These are phyloP conservation scores for Lasiodiplodia hormozganensis DNA, from an alignment of 2,329 filamentous ascomycete species.

Conservation along the genomic window DNA sequence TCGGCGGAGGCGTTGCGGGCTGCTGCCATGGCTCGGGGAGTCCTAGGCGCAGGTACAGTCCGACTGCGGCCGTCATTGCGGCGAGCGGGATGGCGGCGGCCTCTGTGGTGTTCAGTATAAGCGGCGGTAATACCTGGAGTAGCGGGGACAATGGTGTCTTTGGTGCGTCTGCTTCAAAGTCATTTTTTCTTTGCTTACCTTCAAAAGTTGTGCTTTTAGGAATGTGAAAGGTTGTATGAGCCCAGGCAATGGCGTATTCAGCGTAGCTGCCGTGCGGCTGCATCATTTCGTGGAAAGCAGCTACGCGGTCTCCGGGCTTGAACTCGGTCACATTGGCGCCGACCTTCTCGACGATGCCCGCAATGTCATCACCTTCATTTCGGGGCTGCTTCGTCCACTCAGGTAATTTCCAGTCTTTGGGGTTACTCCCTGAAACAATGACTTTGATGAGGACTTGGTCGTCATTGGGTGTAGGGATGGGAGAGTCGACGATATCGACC, in stretches of 20 bases:
- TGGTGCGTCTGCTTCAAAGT: background rate
- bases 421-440: slow-evolving; percentile 32
- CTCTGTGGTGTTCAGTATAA: slow-evolving; percentile 40
- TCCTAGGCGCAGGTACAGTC: slow-evolving; percentile 55
- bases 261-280: slow-evolving; percentile 47
- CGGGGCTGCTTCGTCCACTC: background rate
- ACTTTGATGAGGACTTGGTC: slow-evolving; percentile 37
- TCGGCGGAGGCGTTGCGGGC: slow-evolving; percentile 37
- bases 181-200: background rate
- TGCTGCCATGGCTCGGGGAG: slow-evolving; percentile 57
- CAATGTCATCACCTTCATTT: slow-evolving; percentile 34
- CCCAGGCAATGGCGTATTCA: slow-evolving; percentile 53
- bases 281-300: slow-evolving; percentile 46
- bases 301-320: slow-evolving; percentile 34
- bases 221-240: slow-evolving; percentile 53
- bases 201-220: slow-evolving; percentile 47
- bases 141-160: background rate
- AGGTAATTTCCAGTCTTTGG: slow-evolving; percentile 32
- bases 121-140: slow-evolving; percentile 28
- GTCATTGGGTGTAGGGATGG: slow-evolving; percentile 41
- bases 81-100: slow-evolving; percentile 63
- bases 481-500: slow-evolving; percentile 47
- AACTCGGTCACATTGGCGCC: slow-evolving; percentile 34
- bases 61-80: slow-evolving; percentile 61
- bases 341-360: slow-evolving; percentile 33